These are phyloP conservation scores for Saccharomycopsis guyanensis DNA, from an alignment of 805 yeast species.

Conservation along the genomic window DNA sequence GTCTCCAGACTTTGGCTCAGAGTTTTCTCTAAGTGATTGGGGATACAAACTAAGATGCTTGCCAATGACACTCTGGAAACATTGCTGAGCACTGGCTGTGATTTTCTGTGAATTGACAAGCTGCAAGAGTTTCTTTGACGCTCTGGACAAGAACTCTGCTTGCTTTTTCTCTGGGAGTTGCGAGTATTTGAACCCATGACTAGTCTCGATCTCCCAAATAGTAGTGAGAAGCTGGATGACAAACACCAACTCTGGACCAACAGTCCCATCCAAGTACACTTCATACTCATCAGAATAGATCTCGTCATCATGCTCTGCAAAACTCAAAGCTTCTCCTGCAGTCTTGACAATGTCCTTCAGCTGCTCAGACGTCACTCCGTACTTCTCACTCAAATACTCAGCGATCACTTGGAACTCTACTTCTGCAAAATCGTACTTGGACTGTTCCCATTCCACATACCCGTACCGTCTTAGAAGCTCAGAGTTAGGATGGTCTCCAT, in stretches of 20 bases:
- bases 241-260: conserved; percentile 50
- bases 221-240: conserved; percentile 46
- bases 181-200: conserved; percentile 23
- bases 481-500: conserved; percentile 87
- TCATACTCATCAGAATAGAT: conserved; percentile 51
- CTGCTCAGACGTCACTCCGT: conserved; percentile 24
- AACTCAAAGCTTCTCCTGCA: conserved; percentile 29
- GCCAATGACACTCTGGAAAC: conserved; percentile 30
- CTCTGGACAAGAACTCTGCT: conserved; percentile 35
- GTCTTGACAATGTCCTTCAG: conserved; percentile 32
- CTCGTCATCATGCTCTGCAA: conserved; percentile 26
- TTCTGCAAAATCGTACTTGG: conserved; percentile 78
- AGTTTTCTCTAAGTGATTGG: conserved; percentile 1
- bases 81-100: conserved; percentile 30
- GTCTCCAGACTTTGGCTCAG: not conserved
- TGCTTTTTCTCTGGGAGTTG: conserved; percentile 22
- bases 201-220: conserved; percentile 25
- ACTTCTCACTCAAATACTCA: conserved; percentile 28
- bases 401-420: conserved; percentile 40
- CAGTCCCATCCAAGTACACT: conserved; percentile 48
- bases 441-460: conserved; percentile 69
- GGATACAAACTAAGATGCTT: conserved; percentile 44
- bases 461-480: conserved; percentile 89
- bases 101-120: conserved; percentile 44
- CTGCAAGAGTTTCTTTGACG: conserved; percentile 54